Base-by-base conservation (phyloP, 495 filamentous ascomycete species). In the Alectoria sarmentosa region DNA sequence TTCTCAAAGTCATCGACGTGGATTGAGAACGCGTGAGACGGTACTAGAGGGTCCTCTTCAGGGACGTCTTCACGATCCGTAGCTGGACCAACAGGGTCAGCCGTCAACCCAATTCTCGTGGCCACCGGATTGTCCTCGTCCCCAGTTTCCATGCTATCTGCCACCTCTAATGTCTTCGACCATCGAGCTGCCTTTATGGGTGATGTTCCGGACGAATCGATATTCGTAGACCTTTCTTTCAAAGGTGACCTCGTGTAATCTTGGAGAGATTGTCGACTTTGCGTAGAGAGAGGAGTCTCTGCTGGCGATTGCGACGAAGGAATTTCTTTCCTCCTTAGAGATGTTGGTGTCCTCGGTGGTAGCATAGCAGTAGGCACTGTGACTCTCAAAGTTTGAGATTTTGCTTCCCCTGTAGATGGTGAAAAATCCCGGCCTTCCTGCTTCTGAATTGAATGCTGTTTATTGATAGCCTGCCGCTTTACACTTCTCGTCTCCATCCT, bases 291-390 rank as follows among this genome's bases (percentile, higher is more conserved):
- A 2, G 73, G 72, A 9, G 72, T 69, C 11, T 74, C 73, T n/a
- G 70, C 62, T 14, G 75, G 72, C 26, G 75, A 75, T 58, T 77
- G 75, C 14, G 75, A 77, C 13, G 74, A 77, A 19, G 72, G 73
- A 34, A 77, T 71, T 54, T 75, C 73, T 23, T 60, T 67, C 54
- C 67, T 54, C 41, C 66, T 60, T 15, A 46, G 28, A 56, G 65
- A 58, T 38, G 64, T 60, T 64, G 72, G 55, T 67, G 73, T 65
- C 61, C 71, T 66, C 48, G 65, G 66, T 19, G 49, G 57, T 34
- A 58, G 57, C 57, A 65, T 66, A 17, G 36, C 2, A 23, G 10
- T 55, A 23, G 60, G 9, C 7, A 19, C 60, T 55, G 59, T 32
- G 11, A 10, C 28, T 38, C 32, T 39, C 1, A 39, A 23, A 23